Percentiles rank a stretch among this genome's conserved stretches.
These are phyloP conservation scores for Mitragyna speciosa DNA, from an alignment of 257 asterid genomes.

Conservation along the genomic window DNA sequence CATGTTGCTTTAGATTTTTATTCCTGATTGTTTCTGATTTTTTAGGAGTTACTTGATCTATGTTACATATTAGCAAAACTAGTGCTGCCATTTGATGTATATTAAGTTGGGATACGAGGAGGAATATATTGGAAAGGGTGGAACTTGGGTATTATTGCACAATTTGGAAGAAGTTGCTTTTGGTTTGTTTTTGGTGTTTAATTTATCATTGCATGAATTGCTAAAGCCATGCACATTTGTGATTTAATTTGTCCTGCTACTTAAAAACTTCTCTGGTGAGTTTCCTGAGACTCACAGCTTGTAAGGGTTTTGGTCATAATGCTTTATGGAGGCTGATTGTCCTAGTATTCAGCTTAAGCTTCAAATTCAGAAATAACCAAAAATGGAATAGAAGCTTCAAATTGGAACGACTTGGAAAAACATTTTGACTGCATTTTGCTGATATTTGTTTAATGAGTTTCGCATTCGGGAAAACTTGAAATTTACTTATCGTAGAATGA, in stretches of 20 bases:
- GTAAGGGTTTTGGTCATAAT: background rate
- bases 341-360: background rate
- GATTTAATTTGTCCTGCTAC: background rate
- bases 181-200: background rate
- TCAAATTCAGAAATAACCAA: too few relatives aligned
- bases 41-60: background rate
- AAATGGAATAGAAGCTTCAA: too few relatives aligned
- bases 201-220: constrained; percentile 2
- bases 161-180: background rate
- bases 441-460: background rate
- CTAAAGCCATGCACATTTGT: background rate
- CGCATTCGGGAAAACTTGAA: background rate
- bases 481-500: background rate
- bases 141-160: background rate
- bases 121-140: background rate
- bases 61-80: background rate
- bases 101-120: background rate
- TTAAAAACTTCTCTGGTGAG: background rate
- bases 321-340: background rate
- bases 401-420: background rate
- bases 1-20: background rate
- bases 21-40: background rate
- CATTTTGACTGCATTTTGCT: background rate
- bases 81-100: background rate
- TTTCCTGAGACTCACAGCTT: background rate